These are phyloP conservation scores for Lippia alba DNA, from an alignment of 305 asterid genomes.

Conservation along the genomic window DNA sequence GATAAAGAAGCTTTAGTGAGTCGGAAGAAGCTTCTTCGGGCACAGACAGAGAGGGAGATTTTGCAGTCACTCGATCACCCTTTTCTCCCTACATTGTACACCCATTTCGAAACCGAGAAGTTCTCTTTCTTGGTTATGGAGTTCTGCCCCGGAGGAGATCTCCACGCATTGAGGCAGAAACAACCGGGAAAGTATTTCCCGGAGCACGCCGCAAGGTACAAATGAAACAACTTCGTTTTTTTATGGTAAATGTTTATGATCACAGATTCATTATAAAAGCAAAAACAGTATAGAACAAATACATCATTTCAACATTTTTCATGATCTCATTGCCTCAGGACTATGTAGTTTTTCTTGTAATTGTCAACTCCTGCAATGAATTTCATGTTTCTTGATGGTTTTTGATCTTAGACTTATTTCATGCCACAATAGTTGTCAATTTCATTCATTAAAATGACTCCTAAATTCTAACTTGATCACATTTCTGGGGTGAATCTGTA, in stretches of 20 bases:
- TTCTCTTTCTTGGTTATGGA: slow-evolving; percentile 61
- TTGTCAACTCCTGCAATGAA: no score
- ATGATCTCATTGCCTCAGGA: not conserved
- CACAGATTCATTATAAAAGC: not conserved
- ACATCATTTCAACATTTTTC: not conserved
- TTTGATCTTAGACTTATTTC: not conserved
- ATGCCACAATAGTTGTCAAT: not conserved
- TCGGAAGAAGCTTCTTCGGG: slow-evolving; percentile 55
- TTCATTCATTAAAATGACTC: not conserved
- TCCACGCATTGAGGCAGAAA: slow-evolving; percentile 62
- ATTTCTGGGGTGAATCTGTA: no score
- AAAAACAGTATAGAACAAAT: not conserved
- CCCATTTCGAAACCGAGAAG: slow-evolving; percentile 62
- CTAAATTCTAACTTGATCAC: no score
- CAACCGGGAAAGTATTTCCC: slow-evolving; percentile 64
- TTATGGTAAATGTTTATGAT: slow-evolving; percentile 7
- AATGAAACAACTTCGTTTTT: not conserved
- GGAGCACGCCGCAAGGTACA: slow-evolving; percentile 64
- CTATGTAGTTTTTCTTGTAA: not conserved
- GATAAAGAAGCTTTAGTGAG: slow-evolving; percentile 55
- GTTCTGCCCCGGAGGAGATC: slow-evolving; percentile 63
- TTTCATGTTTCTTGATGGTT: no score
- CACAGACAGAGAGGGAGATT: slow-evolving; percentile 64
- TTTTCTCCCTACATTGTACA: slow-evolving; percentile 58
- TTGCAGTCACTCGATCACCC: slow-evolving; percentile 61